These are phyloP conservation scores for Carex arenaria DNA, from an alignment of 202 grass and related monocot species.

Conservation along the genomic window DNA sequence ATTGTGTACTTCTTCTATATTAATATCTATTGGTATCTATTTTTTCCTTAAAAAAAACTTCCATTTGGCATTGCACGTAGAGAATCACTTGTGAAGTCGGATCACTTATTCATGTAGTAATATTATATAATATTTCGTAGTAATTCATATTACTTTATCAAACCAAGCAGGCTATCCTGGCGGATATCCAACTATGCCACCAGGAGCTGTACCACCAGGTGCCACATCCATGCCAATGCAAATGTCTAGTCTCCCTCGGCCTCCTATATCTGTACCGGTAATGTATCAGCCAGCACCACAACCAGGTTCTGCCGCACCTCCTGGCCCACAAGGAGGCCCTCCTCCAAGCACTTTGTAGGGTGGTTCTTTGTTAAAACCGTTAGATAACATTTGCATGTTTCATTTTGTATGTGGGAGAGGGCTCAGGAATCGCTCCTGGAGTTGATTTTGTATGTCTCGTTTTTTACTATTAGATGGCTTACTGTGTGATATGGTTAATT, in stretches of 20 bases:
- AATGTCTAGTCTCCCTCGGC: not conserved
- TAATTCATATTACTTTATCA: not conserved
- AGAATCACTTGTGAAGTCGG: not conserved
- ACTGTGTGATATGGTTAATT: not conserved
- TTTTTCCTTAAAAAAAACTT: not conserved
- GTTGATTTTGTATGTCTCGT: not conserved
- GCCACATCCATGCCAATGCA: slow-evolving; percentile 10
- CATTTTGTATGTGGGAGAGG: not conserved
- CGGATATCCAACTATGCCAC: not conserved
- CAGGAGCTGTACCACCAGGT: not conserved
- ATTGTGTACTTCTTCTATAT: not conserved
- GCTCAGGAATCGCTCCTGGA: not conserved
- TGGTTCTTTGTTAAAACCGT: not conserved
- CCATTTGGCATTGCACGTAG: not conserved
- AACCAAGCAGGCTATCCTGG: not conserved
- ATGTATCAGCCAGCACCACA: not conserved
- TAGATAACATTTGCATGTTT: not conserved
- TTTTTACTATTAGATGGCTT: not conserved
- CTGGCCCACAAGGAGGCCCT: not conserved
- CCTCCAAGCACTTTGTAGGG: not conserved
- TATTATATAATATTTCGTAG: not conserved
- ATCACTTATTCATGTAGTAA: not conserved
- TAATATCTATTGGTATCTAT: not conserved
- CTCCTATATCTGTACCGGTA: not conserved
- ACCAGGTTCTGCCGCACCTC: not conserved